These are phyloP conservation scores for Coemansia sp. DNA, from an alignment of 192 early-diverging fungal species.

Conservation along the genomic window DNA sequence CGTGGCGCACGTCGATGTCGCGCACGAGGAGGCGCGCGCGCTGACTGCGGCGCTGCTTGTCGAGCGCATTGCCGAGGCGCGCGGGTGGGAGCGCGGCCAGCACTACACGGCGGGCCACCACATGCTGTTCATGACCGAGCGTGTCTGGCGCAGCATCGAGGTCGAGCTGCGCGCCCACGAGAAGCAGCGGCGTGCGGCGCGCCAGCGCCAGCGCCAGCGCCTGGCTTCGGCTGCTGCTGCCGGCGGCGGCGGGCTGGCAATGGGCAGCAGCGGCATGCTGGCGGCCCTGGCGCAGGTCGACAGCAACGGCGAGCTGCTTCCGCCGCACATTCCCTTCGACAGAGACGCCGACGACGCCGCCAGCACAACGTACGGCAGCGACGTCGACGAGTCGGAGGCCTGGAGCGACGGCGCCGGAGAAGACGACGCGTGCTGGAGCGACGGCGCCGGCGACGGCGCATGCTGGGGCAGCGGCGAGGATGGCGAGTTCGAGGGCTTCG, in stretches of 20 bases:
- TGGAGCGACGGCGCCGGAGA: slow-evolving; percentile 13
- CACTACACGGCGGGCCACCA: slow-evolving; percentile 59
- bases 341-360: slow-evolving; percentile 22
- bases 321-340: slow-evolving; percentile 28
- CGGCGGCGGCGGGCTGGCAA: slow-evolving; percentile 3
- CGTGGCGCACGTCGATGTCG: slow-evolving; percentile 42
- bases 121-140: slow-evolving; percentile 65
- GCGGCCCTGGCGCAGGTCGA: slow-evolving; percentile 35
- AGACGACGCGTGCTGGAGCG: slow-evolving; percentile 6
- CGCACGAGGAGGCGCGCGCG: background rate
- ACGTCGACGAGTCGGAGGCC: slow-evolving; percentile 19
- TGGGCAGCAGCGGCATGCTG: slow-evolving; percentile 36
- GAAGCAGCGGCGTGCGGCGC: slow-evolving; percentile 53
- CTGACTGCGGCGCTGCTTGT: slow-evolving; percentile 20
- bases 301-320: slow-evolving; percentile 32
- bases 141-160: slow-evolving; percentile 69
- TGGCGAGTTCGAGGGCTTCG: background rate
- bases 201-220: background rate
- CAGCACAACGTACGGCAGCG: slow-evolving; percentile 42
- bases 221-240: background rate
- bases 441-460: slow-evolving; percentile 2
- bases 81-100: slow-evolving; percentile 55
- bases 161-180: slow-evolving; percentile 61
- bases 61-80: slow-evolving; percentile 36
- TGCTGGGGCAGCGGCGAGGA: background rate